A percentile compares a stretch with the other conserved stretches of the same genome.
Evolutionary conservation across 331 rosid species (phyloP).

Genomic region (Phaseolus coccineus): DNA sequence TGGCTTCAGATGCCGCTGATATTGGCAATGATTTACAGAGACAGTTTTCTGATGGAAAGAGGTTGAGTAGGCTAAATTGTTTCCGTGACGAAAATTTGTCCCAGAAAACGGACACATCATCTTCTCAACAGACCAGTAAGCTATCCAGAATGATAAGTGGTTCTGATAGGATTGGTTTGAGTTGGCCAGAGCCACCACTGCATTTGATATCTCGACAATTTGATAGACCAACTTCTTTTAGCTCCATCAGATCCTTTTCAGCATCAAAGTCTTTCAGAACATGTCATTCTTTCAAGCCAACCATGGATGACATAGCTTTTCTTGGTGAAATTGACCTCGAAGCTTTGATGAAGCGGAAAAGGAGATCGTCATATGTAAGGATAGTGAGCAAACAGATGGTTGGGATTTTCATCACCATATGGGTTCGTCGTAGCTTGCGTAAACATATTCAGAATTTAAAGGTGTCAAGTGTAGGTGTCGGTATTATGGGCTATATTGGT

Average conservation of each 20-base stretch:
- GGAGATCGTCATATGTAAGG: slow-evolving; percentile 73
- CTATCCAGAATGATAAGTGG: slow-evolving; percentile 74
- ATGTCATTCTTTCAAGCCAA: slow-evolving; percentile 63
- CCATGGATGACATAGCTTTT: slow-evolving; percentile 56
- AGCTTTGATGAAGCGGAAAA: slow-evolving; percentile 76
- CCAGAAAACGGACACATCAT: slow-evolving; percentile 41
- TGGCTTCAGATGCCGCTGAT: slow-evolving; percentile 50
- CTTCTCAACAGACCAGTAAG: slow-evolving; percentile 48
- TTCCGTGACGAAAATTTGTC: slow-evolving; percentile 50
- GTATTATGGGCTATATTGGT: slow-evolving; percentile 97
- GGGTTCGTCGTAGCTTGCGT: slow-evolving; percentile 89
- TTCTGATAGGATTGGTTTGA: slow-evolving; percentile 81
- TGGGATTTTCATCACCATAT: slow-evolving; percentile 81
- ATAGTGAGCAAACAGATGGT: slow-evolving; percentile 97
- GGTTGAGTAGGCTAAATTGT: slow-evolving; percentile 70
- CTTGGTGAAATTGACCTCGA: slow-evolving; percentile 83
- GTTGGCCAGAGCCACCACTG: slow-evolving; percentile 90
- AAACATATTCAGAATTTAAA: slow-evolving; percentile 83
- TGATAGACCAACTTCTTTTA: slow-evolving; percentile 66
- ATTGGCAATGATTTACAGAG: slow-evolving; percentile 48
- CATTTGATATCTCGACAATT: slow-evolving; percentile 62
- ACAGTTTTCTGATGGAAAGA: slow-evolving; percentile 63
- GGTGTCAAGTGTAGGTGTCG: slow-evolving; percentile 95
- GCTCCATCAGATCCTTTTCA: slow-evolving; percentile 58
- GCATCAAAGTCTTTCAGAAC: slow-evolving; percentile 63